Evolutionary conservation across 352 stramenopile species (phyloP).

Genomic region (Pythium volutum): DNA sequence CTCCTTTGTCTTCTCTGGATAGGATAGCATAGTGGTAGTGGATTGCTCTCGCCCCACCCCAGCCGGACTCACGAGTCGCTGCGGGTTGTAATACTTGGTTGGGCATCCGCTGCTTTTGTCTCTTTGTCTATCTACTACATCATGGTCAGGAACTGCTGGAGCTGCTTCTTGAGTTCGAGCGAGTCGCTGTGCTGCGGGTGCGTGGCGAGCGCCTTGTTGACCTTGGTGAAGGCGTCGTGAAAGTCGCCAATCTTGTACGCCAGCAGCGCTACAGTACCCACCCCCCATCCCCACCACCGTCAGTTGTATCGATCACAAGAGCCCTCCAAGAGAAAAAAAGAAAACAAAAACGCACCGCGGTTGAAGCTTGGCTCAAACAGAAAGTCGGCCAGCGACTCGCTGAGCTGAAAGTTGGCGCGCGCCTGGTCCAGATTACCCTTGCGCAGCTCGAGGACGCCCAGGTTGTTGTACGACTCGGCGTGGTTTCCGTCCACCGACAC

Average conservation of each 20-base stretch:
- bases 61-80: too few species aligned
- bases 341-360: constrained; percentile 39
- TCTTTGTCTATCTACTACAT: constrained; percentile 31
- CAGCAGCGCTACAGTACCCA: constrained; percentile 83
- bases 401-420: constrained; percentile 76
- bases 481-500: constrained; percentile 90
- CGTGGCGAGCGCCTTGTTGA: constrained; percentile 74
- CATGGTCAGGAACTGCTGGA: constrained; percentile 83
- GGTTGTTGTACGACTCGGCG: constrained; percentile 91
- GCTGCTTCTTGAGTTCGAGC: constrained; percentile 85
- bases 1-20: background rate
- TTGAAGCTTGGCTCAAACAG: constrained; percentile 94
- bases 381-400: constrained; percentile 77
- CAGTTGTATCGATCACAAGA: too few species aligned
- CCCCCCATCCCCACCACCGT: constrained; percentile 7
- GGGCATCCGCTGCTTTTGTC: background rate
- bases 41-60: background rate
- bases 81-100: too few species aligned
- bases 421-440: constrained; percentile 88
- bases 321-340: too few species aligned
- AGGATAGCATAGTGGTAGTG: background rate
- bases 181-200: constrained; percentile 86
- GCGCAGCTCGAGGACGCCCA: constrained; percentile 87
- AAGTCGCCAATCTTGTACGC: constrained; percentile 91
- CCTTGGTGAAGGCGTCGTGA: constrained; percentile 86